A percentile compares a stretch with the other conserved stretches of the same genome.
Conservation (phyloP, 305 asterid species). For the Withania somnifera region DNA sequence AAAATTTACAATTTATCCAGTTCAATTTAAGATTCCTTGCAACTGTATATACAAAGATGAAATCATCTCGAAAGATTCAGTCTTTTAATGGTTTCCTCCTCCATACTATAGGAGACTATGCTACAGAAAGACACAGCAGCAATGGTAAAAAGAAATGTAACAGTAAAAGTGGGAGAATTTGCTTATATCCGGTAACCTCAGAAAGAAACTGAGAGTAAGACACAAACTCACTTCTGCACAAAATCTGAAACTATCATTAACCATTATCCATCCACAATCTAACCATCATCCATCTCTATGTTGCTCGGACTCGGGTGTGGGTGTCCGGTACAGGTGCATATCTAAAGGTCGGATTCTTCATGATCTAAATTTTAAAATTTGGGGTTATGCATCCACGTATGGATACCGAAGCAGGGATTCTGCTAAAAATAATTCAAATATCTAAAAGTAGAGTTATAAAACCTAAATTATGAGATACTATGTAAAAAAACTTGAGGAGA, state of each 20-base stretch:
- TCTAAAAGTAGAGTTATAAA: too few relatives aligned
- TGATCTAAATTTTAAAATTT: too few relatives aligned
- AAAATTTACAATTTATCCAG: not conserved
- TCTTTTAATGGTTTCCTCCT: not conserved
- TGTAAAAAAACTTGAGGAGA: too few relatives aligned
- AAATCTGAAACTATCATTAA: not conserved
- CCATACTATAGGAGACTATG: not conserved
- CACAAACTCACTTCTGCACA: not conserved
- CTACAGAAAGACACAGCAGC: not conserved
- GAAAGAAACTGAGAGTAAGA: not conserved
- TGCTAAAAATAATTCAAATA: too few relatives aligned
- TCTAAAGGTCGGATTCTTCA: too few relatives aligned
- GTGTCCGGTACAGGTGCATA: too few relatives aligned
- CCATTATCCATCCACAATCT: not conserved
- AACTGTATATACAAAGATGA: not conserved
- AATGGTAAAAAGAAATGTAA: not conserved
- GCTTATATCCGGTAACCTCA: not conserved
- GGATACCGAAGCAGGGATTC: too few relatives aligned
- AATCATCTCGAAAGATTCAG: not conserved
- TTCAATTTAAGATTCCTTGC: not conserved
- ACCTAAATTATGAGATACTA: too few relatives aligned
- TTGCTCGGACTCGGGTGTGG: too few relatives aligned
- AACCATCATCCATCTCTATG: too few relatives aligned
- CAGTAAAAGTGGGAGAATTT: not conserved
- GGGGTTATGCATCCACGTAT: too few relatives aligned